Conservation (phyloP, 768 basidiomycete species). For the Lactarius trivialis region DNA sequence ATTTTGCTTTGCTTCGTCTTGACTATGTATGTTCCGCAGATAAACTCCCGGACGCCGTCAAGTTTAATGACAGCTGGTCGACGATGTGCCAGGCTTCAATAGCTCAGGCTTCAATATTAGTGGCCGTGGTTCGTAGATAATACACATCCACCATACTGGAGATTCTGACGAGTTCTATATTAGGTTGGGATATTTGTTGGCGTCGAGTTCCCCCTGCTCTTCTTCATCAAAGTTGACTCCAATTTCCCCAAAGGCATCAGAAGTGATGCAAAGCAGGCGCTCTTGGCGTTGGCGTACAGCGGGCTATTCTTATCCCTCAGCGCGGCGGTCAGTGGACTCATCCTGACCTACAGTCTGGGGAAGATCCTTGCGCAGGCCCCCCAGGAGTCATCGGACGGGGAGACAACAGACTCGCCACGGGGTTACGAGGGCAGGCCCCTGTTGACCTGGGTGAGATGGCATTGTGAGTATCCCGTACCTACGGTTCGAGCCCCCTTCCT, state of each 20-base stretch:
- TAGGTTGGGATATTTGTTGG: slow-evolving; percentile 12
- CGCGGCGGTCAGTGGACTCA: slow-evolving; percentile 16
- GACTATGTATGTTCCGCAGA: not conserved
- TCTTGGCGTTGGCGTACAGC: slow-evolving; percentile 18
- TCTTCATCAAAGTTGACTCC: slow-evolving; percentile 2
- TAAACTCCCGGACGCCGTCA: slow-evolving; percentile 8
- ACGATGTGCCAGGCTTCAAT: slow-evolving; percentile 14
- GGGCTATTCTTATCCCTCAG: slow-evolving; percentile 15
- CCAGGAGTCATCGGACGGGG: not conserved
- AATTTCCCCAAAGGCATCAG: not conserved
- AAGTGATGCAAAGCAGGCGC: not conserved
- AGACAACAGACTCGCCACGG: not conserved
- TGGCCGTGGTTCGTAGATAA: not conserved
- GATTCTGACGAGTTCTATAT: not conserved
- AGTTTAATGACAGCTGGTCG: slow-evolving; percentile 14
- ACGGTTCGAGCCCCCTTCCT: not conserved
- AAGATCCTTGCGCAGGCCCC: slow-evolving; percentile 12
- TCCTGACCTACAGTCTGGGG: slow-evolving; percentile 15
- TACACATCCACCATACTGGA: not conserved
- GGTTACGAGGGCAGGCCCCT: slow-evolving; percentile 10
- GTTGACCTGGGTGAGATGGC: slow-evolving; percentile 16
- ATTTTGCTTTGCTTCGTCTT: no score
- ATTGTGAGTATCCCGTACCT: slow-evolving; percentile 8
- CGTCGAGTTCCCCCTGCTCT: slow-evolving; percentile 14
- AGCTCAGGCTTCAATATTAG: slow-evolving; percentile 9